Evolutionary conservation across 2,329 filamentous ascomycete genomes (phyloP).

Genomic region (Colletotrichum sp.): DNA sequence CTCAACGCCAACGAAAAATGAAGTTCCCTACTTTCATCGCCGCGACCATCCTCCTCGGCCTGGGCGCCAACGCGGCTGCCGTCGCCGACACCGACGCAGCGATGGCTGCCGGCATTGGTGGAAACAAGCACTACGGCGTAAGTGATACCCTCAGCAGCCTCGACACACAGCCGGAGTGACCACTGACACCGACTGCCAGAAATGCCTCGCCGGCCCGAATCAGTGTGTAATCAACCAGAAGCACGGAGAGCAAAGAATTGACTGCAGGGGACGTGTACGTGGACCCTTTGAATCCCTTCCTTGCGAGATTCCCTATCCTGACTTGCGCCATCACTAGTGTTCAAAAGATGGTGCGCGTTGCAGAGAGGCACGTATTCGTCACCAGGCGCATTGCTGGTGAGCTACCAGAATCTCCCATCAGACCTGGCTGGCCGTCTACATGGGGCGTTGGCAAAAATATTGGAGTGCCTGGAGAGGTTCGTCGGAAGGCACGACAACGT

Average conservation of each 20-base stretch:
- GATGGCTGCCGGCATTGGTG: not conserved
- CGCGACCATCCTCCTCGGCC: not conserved
- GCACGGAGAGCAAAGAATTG: not conserved
- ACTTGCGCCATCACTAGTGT: not conserved
- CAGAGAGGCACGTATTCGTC: not conserved
- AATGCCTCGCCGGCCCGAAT: not conserved
- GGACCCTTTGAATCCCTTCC: not conserved
- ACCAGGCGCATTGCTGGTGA: not conserved
- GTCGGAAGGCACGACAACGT: not conserved
- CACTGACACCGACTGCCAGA: not conserved
- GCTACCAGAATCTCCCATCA: not conserved
- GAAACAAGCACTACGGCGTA: not conserved
- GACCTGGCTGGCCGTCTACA: not conserved
- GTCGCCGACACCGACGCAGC: not conserved
- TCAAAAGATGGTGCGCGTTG: not conserved
- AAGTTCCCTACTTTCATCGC: not conserved
- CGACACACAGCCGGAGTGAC: not conserved
- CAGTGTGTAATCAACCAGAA: not conserved
- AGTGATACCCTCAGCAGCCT: not conserved
- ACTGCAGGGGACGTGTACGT: not conserved
- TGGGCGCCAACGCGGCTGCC: not conserved
- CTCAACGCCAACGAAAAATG: not conserved
- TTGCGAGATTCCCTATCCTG: not conserved
- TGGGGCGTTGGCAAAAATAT: not conserved
- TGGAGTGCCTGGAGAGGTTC: not conserved